Evolutionary conservation across 805 yeast genomes (phyloP), one percentile per base, ranked within the genome.

Genomic region (Metschnikowia vanudenii): DNA sequence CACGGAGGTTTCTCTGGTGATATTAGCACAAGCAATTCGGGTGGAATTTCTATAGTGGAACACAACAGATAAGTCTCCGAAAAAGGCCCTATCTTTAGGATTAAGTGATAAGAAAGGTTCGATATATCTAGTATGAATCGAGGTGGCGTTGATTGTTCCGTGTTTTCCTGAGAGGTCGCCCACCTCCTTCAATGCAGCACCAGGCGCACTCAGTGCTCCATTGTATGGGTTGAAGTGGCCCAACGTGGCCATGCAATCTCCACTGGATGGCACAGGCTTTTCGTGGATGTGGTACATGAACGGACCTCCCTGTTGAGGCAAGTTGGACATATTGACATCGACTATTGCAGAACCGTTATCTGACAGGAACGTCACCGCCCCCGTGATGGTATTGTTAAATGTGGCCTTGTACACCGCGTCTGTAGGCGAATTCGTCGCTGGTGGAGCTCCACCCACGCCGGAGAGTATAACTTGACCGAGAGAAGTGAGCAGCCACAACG

Each of bases 241-340:
- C 35, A 45, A 47, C 12, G 75, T 67, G 36, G 62, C 73, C 17
- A 61, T 55, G 45, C 64, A 60, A 49, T 52, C 47, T 14, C 64
- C 64, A 52, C 63, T 57, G 7, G 63, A 28, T 8, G 74, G 74
- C 29, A 71, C 73, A 8, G 71, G 66, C 28, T 47, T 41, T 43
- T 61, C 56, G 54, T 71, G 74, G 45, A 71, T 60, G 54, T 69
- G 74, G 62, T 71, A 71, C 37, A 59, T 43, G 61, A 69, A 71
- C 26, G 73, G 72, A 14, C 73, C 73, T 19, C 72, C 72, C 2
- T 48, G 24, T 11, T 51, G 30, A 12, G 74, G 74, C 51, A 71
- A 64, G 19, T 60, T 63, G 11, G 52, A 28, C 29, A 70, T 42
- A 39, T 69, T 60, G 18, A 70, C 69, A 17, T 51, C 41, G 12